Evolutionary conservation across 164 flowering plant species (phyloP).

Genomic region (Sedum album): DNA sequence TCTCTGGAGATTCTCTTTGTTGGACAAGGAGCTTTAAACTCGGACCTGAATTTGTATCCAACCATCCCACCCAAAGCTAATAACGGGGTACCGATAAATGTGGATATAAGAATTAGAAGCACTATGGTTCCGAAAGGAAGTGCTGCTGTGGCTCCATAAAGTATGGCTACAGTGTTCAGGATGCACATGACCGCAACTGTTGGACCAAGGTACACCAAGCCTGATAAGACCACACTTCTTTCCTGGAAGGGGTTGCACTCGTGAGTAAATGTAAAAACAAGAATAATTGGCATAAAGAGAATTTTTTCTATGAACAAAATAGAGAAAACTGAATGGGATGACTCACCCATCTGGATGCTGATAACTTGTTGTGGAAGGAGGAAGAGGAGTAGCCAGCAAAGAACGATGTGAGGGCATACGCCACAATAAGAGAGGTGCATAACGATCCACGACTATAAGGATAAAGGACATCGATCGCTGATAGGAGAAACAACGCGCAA

Average conservation of each 20-base stretch:
- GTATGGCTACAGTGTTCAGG: constrained; percentile 48
- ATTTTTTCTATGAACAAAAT: neutral
- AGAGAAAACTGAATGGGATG: neutral
- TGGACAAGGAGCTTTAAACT: constrained; percentile 46
- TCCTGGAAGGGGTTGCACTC: constrained; percentile 33
- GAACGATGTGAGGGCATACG: constrained; percentile 51
- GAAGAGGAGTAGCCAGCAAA: constrained; percentile 64
- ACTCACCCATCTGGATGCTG: constrained; percentile 54
- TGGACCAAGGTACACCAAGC: constrained; percentile 57
- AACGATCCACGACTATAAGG: constrained; percentile 64
- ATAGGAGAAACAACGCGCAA: constrained; percentile 35
- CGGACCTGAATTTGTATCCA: constrained; percentile 34
- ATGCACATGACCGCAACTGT: constrained; percentile 28
- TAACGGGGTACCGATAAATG: constrained; percentile 42
- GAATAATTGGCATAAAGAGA: neutral
- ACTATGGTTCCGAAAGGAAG: constrained; percentile 68
- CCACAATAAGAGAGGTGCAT: constrained; percentile 35
- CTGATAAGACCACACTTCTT: constrained; percentile 44
- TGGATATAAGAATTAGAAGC: constrained; percentile 36
- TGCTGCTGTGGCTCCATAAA: constrained; percentile 55
- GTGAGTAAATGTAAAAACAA: neutral
- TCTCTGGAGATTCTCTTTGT: constrained; percentile 47
- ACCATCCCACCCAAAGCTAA: constrained; percentile 55
- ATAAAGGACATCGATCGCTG: constrained; percentile 45
- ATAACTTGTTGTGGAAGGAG: constrained; percentile 47